Percentiles rank a stretch among this genome's conserved stretches.
These are phyloP conservation scores for Populus tremula DNA, from an alignment of 345 rosid species.

Conservation along the genomic window DNA sequence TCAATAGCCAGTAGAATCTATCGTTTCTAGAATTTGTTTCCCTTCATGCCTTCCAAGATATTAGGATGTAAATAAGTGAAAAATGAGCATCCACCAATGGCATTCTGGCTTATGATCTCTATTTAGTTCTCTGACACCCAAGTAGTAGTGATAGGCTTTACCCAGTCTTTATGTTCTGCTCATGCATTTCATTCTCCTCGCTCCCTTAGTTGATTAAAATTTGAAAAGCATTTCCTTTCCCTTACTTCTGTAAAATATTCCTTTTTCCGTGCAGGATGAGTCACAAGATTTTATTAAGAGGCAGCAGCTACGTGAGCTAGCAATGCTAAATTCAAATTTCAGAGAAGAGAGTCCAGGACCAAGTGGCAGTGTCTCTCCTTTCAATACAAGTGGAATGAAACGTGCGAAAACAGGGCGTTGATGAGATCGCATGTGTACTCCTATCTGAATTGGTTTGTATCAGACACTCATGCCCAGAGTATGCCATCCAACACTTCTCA, in stretches of 20 bases:
- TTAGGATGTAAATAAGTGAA: not conserved
- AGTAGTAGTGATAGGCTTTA: not conserved
- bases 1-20: not conserved
- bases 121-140: not conserved
- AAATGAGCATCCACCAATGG: not conserved
- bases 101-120: not conserved
- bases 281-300: constrained; percentile 91
- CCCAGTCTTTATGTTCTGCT: not conserved
- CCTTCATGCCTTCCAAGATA: not conserved
- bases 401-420: constrained; percentile 91
- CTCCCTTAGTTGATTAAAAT: not conserved
- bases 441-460: constrained; percentile 19
- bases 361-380: constrained; percentile 89
- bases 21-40: not conserved
- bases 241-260: not conserved
- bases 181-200: not conserved
- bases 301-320: constrained; percentile 92
- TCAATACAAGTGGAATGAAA: constrained; percentile 92
- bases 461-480: constrained; percentile 26
- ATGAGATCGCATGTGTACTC: constrained; percentile 27
- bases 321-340: constrained; percentile 80
- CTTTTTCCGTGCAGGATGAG: constrained; percentile 61
- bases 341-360: constrained; percentile 98
- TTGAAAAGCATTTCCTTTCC: not conserved
- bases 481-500: constrained; percentile 32